phyloP scores from a whole-genome alignment of 768 basidiomycete genomes.

The Kwoniella sp. region DNA sequence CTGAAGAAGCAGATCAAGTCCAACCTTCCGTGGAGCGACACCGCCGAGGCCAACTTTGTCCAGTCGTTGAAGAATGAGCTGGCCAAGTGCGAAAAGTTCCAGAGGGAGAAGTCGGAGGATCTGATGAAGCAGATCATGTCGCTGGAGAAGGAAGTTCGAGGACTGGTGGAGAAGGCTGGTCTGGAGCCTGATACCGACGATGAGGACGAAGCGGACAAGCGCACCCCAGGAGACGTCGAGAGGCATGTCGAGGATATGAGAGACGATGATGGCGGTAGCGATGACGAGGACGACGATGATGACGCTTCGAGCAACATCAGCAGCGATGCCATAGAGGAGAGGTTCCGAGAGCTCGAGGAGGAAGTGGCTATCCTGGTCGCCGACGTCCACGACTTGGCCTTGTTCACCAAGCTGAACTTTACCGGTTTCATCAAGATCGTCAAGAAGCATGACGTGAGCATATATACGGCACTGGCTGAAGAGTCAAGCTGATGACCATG shows the following conservation, averaged over 20 bases:
- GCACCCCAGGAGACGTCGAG: conserved; percentile 28
- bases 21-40: conserved; percentile 65
- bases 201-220: conserved; percentile 62
- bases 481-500: background rate
- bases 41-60: conserved; percentile 79
- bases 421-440: conserved; percentile 98
- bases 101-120: conserved; percentile 72
- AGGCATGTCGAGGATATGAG: conserved; percentile 21
- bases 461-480: background rate
- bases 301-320: conserved; percentile 58
- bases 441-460: conserved; percentile 59
- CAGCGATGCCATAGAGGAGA: conserved; percentile 70
- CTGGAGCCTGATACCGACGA: conserved; percentile 53
- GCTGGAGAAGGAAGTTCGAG: conserved; percentile 74
- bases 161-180: conserved; percentile 54
- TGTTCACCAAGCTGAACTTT: conserved; percentile 95
- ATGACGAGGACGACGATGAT: conserved; percentile 53
- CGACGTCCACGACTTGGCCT: conserved; percentile 61
- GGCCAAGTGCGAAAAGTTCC: conserved; percentile 91
- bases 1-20: conserved; percentile 90
- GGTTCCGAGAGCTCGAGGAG: conserved; percentile 82
- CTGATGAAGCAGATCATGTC: conserved; percentile 73
- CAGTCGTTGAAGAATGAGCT: conserved; percentile 74
- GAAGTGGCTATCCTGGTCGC: conserved; percentile 93
- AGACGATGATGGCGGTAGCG: conserved; percentile 45